Evolutionary conservation across 805 yeast species (phyloP).

Genomic region (Starmerella vitae): DNA sequence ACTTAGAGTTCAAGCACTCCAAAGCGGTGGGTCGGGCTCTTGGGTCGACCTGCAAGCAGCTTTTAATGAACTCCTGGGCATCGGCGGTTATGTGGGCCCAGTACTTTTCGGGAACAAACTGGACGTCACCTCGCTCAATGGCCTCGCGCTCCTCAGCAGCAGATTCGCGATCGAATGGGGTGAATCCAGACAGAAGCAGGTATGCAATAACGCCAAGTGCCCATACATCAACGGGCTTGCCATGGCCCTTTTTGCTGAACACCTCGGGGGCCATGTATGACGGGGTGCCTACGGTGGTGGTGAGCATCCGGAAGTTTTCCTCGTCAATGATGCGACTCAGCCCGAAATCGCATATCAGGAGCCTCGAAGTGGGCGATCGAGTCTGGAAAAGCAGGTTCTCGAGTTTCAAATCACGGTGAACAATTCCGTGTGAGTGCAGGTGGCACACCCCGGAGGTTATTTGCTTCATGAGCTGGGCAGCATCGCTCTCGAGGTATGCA

Average conservation of each 20-base stretch:
- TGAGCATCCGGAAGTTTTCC: conserved; percentile 29
- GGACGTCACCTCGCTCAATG: conserved; percentile 43
- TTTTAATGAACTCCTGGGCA: conserved; percentile 46
- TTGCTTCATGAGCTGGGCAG: conserved; percentile 37
- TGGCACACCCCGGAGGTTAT: conserved; percentile 44
- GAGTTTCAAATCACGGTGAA: conserved; percentile 62
- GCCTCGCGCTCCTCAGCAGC: conserved; percentile 56
- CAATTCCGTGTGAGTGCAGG: conserved; percentile 45
- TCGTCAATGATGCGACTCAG: conserved; percentile 39
- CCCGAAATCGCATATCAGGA: conserved; percentile 52
- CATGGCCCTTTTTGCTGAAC: conserved; percentile 39
- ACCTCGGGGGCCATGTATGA: conserved; percentile 70
- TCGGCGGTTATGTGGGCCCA: conserved; percentile 38
- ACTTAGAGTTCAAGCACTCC: conserved; percentile 36
- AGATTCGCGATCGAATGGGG: conserved; percentile 65
- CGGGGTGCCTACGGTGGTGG: conserved; percentile 52
- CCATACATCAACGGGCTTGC: conserved; percentile 56
- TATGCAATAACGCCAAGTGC: conserved; percentile 61
- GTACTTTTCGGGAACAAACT: conserved; percentile 47
- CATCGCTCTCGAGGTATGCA: conserved; percentile 37
- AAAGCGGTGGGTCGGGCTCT: conserved; percentile 35
- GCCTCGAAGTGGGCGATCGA: conserved; percentile 29
- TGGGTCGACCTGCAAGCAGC: conserved; percentile 40
- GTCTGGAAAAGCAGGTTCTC: conserved; percentile 48
- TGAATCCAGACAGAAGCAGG: conserved; percentile 58